Evolutionary conservation across 202 grass and related monocot genomes (phyloP).

Genomic region (Carex arenaria): DNA sequence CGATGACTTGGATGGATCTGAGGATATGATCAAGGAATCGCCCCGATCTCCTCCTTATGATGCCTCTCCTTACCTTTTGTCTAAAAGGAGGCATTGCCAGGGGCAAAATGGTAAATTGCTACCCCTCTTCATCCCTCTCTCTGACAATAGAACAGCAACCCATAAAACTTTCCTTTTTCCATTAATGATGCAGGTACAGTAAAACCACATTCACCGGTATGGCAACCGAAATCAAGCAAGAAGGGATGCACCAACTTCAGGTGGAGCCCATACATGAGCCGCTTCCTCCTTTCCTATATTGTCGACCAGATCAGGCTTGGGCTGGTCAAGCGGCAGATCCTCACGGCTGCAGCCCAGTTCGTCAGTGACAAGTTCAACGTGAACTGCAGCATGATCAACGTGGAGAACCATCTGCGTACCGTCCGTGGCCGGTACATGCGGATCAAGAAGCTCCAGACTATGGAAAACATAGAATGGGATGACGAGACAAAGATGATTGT

Average conservation of each 20-base stretch:
- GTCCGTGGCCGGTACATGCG: neutral
- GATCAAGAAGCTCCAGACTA: conserved; percentile 12
- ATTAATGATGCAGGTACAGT: neutral
- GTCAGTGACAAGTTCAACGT: neutral
- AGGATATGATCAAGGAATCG: neutral
- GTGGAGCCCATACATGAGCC: conserved; percentile 18
- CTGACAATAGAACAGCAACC: neutral
- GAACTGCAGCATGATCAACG: conserved; percentile 9
- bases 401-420: conserved; percentile 13
- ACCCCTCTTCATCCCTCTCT: neutral
- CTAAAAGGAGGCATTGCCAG: neutral
- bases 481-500: neutral
- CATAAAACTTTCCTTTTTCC: neutral
- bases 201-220: neutral
- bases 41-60: neutral
- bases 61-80: neutral
- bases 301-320: conserved; percentile 12
- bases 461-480: neutral
- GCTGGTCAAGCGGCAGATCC: neutral
- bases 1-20: neutral
- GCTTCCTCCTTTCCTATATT: conserved; percentile 9
- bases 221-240: neutral
- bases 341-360: neutral
- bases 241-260: conserved; percentile 8
- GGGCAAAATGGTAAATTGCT: neutral